Percentiles rank a stretch among this genome's conserved stretches.
Conservation (phyloP, 2,329 filamentous ascomycete genomes). For the Trichoderma simmonsii region DNA sequence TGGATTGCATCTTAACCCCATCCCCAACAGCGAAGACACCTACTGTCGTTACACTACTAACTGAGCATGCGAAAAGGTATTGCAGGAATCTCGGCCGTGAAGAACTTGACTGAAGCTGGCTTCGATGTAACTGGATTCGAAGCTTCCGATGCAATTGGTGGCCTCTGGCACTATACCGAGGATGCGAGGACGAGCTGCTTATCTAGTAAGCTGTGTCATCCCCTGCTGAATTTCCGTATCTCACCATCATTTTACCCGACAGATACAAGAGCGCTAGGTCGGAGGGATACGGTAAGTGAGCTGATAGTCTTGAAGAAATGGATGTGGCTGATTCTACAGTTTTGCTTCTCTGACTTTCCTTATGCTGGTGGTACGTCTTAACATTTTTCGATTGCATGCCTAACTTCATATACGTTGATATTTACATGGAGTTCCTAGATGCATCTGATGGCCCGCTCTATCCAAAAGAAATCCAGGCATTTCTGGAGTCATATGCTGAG, state of each 20-base stretch:
- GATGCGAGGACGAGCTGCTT: slow-evolving; percentile 35
- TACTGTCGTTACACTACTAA: background rate
- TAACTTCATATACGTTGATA: no score
- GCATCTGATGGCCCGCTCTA: background rate
- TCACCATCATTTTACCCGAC: background rate
- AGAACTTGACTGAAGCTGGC: slow-evolving; percentile 34
- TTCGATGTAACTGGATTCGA: slow-evolving; percentile 45
- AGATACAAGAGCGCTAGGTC: background rate
- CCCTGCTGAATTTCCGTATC: background rate
- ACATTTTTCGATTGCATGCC: background rate
- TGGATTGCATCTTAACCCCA: background rate
- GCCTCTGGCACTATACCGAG: slow-evolving; percentile 41
- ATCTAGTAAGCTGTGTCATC: slow-evolving; percentile 26
- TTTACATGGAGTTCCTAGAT: background rate
- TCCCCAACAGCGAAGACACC: background rate
- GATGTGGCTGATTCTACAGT: background rate
- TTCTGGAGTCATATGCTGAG: background rate
- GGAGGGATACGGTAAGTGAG: background rate
- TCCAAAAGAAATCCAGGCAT: background rate
- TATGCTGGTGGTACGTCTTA: background rate
- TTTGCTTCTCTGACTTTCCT: background rate
- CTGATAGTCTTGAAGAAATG: background rate
- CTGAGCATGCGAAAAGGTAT: background rate
- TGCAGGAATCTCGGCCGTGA: slow-evolving; percentile 51
- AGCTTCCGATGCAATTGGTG: slow-evolving; percentile 38